A percentile compares a stretch with the other conserved stretches of the same genome.
These are phyloP conservation scores for Capsella rubella DNA, from an alignment of 441 rosid genomes.

Conservation along the genomic window DNA sequence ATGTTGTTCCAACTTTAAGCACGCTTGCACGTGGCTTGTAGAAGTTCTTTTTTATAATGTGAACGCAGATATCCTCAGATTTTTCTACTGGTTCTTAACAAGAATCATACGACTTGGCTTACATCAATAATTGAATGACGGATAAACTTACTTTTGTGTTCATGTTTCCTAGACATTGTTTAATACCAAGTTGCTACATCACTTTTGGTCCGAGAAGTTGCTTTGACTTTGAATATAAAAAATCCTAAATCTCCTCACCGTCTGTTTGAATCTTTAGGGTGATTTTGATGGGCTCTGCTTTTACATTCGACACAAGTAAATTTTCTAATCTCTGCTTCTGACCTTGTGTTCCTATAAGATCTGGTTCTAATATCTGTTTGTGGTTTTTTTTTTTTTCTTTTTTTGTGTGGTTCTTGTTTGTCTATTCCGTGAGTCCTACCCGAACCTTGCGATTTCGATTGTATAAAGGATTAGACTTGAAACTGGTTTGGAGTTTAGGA, in stretches of 20 bases:
- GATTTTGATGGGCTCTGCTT: slow-evolving; percentile 17
- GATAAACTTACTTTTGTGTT: slow-evolving; percentile 1
- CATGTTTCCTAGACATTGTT: slow-evolving; percentile 16
- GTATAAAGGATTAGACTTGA: slow-evolving; percentile 2
- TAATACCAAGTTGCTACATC: slow-evolving; percentile 12
- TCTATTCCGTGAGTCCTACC: neutral
- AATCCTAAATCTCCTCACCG: neutral
- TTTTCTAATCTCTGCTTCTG: slow-evolving; percentile 5
- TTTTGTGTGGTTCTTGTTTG: neutral
- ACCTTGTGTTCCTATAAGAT: slow-evolving; percentile 21
- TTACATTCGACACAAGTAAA: slow-evolving; percentile 3
- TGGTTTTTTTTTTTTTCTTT: too few relatives aligned
- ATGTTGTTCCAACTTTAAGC: neutral
- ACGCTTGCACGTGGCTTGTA: neutral
- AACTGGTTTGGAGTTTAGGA: slow-evolving; percentile 20
- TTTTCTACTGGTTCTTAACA: neutral
- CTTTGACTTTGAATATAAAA: neutral
- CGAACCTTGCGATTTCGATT: slow-evolving; percentile 4
- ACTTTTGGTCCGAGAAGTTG: neutral
- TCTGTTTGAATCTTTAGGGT: slow-evolving; percentile 1
- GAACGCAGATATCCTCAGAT: neutral
- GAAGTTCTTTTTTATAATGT: neutral
- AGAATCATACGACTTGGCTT: neutral
- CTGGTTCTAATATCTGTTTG: neutral
- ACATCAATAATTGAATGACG: neutral